phyloP scores from a whole-genome alignment of 768 basidiomycete species.

The Phallus indusiatus region DNA sequence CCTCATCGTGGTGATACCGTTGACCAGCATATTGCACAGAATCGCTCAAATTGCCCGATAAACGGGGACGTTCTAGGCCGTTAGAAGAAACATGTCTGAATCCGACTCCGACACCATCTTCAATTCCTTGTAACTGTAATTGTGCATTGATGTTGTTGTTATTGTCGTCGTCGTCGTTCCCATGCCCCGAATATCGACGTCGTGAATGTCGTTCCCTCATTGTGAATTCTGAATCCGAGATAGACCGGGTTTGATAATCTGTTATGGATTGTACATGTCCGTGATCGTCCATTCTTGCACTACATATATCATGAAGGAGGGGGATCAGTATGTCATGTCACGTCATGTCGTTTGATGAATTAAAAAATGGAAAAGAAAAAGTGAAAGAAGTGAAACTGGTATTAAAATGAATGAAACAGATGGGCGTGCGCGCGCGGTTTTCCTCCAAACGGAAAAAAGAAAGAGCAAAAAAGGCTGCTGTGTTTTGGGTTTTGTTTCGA shows the following conservation, averaged over 20 bases:
- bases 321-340: not conserved
- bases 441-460: no score
- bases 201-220: not conserved
- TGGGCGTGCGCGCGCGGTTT: no score
- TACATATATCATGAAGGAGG: not conserved
- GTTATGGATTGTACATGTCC: slow-evolving; percentile 14
- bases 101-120: no score
- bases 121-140: no score
- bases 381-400: not conserved
- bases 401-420: no score
- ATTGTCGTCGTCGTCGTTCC: no score
- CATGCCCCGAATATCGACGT: not conserved
- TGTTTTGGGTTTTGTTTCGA: no score
- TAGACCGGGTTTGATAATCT: not conserved
- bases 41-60: not conserved
- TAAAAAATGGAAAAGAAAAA: not conserved
- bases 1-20: not conserved
- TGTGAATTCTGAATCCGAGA: not conserved
- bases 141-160: no score
- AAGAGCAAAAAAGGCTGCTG: no score
- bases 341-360: not conserved
- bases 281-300: slow-evolving; percentile 17
- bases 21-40: not conserved
- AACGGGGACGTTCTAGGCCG: not conserved
- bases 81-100: not conserved